Percentiles rank a stretch among this genome's conserved stretches.
Conservation (phyloP, 169 alveolate genomes). For the Plasmodium vinckei region DNA sequence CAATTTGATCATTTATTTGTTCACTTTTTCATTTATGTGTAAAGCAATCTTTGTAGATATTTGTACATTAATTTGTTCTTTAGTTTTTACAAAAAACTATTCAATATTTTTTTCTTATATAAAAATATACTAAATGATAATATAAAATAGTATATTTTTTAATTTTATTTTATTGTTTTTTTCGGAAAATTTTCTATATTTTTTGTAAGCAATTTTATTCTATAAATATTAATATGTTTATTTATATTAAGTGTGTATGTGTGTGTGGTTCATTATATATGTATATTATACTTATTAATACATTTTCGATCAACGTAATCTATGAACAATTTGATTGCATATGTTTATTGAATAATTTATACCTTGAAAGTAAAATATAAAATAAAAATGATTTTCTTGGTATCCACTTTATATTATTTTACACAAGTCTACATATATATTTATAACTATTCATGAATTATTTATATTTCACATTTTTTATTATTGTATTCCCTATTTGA, state of each 20-base stretch:
- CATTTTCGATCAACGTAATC: not conserved
- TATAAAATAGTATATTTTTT: not conserved
- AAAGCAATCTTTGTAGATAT: not conserved
- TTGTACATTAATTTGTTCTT: not conserved
- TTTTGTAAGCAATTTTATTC: too few relatives aligned
- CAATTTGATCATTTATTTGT: not conserved
- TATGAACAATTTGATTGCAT: not conserved
- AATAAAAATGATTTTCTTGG: not conserved
- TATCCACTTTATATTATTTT: conserved; percentile 2
- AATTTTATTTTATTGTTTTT: not conserved
- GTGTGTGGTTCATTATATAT: not conserved
- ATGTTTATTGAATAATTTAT: not conserved
- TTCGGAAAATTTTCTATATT: too few relatives aligned
- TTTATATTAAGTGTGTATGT: not conserved
- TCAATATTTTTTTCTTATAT: not conserved
- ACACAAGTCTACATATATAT: not conserved
- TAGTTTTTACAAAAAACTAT: not conserved
- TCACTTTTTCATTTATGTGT: not conserved
- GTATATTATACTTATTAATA: not conserved
- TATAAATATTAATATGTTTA: not conserved
- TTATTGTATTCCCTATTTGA: conserved; percentile 1
- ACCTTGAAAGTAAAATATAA: not conserved
- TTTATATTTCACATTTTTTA: not conserved
- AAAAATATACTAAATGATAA: not conserved
- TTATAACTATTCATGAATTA: not conserved